Evolutionary conservation across 257 asterid genomes (phyloP), one percentile per base, ranked within the genome.

Genomic region (Solanum gandarillasii): DNA sequence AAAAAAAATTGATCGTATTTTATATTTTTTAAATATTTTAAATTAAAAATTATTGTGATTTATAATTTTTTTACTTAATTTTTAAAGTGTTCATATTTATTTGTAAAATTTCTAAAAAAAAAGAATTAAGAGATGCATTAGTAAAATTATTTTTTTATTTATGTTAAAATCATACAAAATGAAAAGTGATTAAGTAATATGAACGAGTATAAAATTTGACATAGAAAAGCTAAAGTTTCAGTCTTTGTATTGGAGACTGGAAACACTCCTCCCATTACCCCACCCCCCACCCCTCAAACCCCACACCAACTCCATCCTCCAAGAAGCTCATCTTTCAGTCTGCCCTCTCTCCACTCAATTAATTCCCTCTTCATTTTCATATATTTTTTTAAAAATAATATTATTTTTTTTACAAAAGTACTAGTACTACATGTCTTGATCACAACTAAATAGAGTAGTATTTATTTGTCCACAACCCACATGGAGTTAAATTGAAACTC

Each of bases 221-320:
- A 90, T 87, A 85, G 78, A 70, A 91, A 94, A 93, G 94, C 85
- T 90, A 89, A 91, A 94, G 92, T 89, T 91, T 74, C 89, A 92
- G 94, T 92, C 95, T 91, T 92, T 94, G 98, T 94, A 93, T 93
- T 87, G 98, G 93, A 94, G 95, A 94, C 93, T 92, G 97, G 95
- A 90, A 94, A 92, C 97, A 95, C 87, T 67, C 55, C 67, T 11
- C 87, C 62, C 86, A 31, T 87, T 34, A 43, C 6, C 76, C 31
- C 48, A 36, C 12, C 46, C 65, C 67, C 67, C 81, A 5, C 31
- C 86, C 85, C 12, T 39, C 38, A 13, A 27, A 6, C 55, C 73
- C 68, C 68, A 32, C 35, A 32, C 46, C 43, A 58, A 84, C 81
- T 25, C 21, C 87, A 76, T 79, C 46, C 86, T 32, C 20, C 85